Evolutionary conservation across 768 basidiomycete genomes (phyloP), one percentile per base, ranked within the genome.

Genomic region (Chlorophyllum brunneum): DNA sequence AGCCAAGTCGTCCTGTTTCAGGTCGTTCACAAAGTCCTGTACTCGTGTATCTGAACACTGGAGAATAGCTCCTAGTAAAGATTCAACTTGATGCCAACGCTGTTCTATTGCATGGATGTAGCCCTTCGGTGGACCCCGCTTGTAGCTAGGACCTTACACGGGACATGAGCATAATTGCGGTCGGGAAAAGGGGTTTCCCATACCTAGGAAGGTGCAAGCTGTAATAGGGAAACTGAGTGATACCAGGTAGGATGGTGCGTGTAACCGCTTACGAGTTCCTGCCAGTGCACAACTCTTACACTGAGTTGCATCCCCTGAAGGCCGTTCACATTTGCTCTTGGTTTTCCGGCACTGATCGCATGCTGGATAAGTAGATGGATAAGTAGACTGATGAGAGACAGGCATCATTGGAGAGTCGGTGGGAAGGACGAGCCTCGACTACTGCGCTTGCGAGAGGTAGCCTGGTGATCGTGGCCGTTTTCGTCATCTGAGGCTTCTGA

Each of bases 21-120:
- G 66, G 58, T 88, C 84, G 29, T 75, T 69, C 33, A 89, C 72
- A 43, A 90, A 63, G 30, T 69, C 71, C 62, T 83, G 81, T 0
- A 88, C 82, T 52, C 83, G 71, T 15, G 78, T 71, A 64, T 88
- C 85, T 24, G 78, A 75, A 53, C 86, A 88, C 59, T 86, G 81
- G 44, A 94, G 74, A 46, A 95, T 75, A 10, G 86, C 84, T 30
- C 90, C 92, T 4, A 95, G 75, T n/a, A 95, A 70, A 10, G 91
- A 88, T 67, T 95, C 93, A 59, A 94, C 88, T 63, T 93, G 88
- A 60, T 95, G 92, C 83, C 92, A 88, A 60, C 92, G 70, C 54
- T 89, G 87, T 69, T 95, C 92, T 46, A 95, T 92, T 33, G 92
- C 92, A 65, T 93, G 88, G 44, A 95, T 93, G 65, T 95, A 95